Evolutionary conservation across 768 basidiomycete genomes (phyloP).

Genomic region (Hygrocybe coccinea): DNA sequence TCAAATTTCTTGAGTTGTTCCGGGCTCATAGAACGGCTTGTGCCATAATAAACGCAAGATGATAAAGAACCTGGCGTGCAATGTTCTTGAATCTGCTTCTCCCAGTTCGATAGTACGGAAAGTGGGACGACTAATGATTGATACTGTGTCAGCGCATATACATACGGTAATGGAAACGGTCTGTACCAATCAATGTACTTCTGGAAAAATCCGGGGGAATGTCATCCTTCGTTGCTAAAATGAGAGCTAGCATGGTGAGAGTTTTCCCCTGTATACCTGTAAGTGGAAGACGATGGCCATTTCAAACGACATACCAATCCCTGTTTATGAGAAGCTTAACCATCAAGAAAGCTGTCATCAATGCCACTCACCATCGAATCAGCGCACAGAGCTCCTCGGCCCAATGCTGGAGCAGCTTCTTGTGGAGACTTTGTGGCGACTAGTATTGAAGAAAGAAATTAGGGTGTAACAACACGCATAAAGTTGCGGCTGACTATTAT

Average conservation of each 20-base stretch:
- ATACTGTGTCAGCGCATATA: background rate
- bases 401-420: constrained; percentile 55
- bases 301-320: constrained; percentile 36
- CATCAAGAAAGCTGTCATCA: background rate
- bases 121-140: constrained; percentile 62
- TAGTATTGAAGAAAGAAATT: constrained; percentile 20
- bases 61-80: constrained; percentile 49
- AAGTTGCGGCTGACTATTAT: constrained; percentile 50
- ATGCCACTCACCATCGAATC: constrained; percentile 70
- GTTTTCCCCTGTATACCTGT: constrained; percentile 71
- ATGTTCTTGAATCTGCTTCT: constrained; percentile 77
- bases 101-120: constrained; percentile 85
- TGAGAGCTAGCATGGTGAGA: constrained; percentile 77
- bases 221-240: constrained; percentile 73
- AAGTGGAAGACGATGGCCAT: background rate
- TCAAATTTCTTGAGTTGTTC: constrained; percentile 64
- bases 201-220: constrained; percentile 51
- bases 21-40: constrained; percentile 53
- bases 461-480: background rate
- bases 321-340: constrained; percentile 21
- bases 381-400: constrained; percentile 81
- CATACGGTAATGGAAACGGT: background rate
- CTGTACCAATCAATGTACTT: constrained; percentile 73
- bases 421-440: constrained; percentile 83
- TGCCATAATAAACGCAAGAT: constrained; percentile 66